Percentiles rank a stretch among this genome's conserved stretches.
These are phyloP conservation scores for Conoideocrella luteorostrata DNA, from an alignment of 2,329 filamentous ascomycete genomes.

Conservation along the genomic window DNA sequence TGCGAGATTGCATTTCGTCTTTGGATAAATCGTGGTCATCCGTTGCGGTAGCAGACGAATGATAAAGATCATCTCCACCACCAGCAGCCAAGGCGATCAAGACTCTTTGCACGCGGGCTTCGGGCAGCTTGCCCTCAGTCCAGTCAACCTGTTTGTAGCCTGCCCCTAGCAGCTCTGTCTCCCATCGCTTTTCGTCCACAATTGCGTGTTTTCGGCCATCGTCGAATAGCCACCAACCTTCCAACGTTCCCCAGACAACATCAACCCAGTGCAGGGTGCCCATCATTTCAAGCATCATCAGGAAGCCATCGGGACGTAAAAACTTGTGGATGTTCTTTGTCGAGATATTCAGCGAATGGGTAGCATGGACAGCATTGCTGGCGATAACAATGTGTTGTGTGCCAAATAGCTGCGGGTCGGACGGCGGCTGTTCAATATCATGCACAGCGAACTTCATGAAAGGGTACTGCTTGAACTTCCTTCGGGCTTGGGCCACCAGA, in stretches of 20 bases:
- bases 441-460: slow-evolving; percentile 9
- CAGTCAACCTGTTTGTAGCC: slow-evolving; percentile 16
- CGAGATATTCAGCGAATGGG: slow-evolving; percentile 12
- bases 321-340: slow-evolving; percentile 14
- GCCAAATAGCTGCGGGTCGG: slow-evolving; percentile 9
- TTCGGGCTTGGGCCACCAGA: slow-evolving; percentile 9
- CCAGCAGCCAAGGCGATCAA: slow-evolving; percentile 6
- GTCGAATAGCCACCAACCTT: slow-evolving; percentile 29
- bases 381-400: slow-evolving; percentile 26
- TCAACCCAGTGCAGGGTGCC: slow-evolving; percentile 19
- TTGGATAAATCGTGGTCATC: background rate
- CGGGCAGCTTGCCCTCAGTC: slow-evolving; percentile 12
- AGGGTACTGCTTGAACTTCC: slow-evolving; percentile 8
- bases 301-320: slow-evolving; percentile 12
- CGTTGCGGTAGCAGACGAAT: background rate
- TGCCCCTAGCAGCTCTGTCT: slow-evolving; percentile 7
- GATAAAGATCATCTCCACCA: background rate
- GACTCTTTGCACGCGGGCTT: slow-evolving; percentile 10
- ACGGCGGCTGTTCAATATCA: slow-evolving; percentile 15
- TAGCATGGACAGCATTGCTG: slow-evolving; percentile 31
- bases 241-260: slow-evolving; percentile 25
- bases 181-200: slow-evolving; percentile 8
- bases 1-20: background rate
- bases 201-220: slow-evolving; percentile 12
- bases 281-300: slow-evolving; percentile 14